These are phyloP conservation scores for Dendryphion nanum DNA, from an alignment of 2,329 filamentous ascomycete genomes.

Conservation along the genomic window DNA sequence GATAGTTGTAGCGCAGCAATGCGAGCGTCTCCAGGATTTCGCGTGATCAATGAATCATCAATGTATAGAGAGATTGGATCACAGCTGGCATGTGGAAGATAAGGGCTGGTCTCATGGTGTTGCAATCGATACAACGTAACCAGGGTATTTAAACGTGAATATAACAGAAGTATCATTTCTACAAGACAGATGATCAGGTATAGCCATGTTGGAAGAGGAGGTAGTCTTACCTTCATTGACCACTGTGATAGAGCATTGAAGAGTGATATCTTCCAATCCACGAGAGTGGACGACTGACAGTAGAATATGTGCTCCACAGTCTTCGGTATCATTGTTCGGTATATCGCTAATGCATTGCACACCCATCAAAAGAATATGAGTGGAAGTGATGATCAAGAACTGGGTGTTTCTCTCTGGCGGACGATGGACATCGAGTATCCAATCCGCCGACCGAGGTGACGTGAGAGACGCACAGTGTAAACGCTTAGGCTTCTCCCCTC, in stretches of 20 bases:
- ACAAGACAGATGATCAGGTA: conserved; percentile 9
- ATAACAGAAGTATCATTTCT: conserved; percentile 31
- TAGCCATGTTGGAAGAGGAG: not conserved
- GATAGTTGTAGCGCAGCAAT: conserved; percentile 20
- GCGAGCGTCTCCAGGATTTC: no score
- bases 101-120: conserved; percentile 6
- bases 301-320: conserved; percentile 37
- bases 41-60: not conserved
- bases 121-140: conserved; percentile 30
- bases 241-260: conserved; percentile 43
- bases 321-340: conserved; percentile 11
- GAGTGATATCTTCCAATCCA: conserved; percentile 52
- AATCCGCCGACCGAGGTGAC: conserved; percentile 30
- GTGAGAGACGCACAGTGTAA: conserved; percentile 25
- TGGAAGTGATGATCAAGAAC: conserved; percentile 60
- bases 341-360: conserved; percentile 32
- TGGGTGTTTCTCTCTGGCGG: conserved; percentile 50
- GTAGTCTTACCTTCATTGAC: not conserved
- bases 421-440: conserved; percentile 59
- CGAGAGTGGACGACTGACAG: conserved; percentile 56
- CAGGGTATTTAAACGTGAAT: conserved; percentile 31
- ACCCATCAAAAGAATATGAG: conserved; percentile 51
- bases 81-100: conserved; percentile 14
- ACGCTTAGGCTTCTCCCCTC: conserved; percentile 12
- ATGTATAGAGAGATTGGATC: conserved; percentile 27